phyloP scores from a whole-genome alignment of 176 grass and related monocot species.

The Phoenix dactylifera region DNA sequence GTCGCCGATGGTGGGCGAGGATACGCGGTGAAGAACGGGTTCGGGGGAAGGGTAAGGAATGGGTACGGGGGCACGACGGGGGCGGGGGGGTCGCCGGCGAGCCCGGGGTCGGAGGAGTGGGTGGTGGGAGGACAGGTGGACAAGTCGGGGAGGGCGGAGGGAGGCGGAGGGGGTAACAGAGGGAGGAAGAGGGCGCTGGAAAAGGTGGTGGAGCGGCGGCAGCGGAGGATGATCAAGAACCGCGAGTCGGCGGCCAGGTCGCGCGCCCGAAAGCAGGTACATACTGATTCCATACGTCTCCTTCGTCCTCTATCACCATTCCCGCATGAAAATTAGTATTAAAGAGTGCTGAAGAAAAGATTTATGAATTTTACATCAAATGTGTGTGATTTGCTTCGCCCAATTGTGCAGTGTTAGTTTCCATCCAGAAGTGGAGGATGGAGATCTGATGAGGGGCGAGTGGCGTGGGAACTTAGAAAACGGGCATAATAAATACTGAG shows the following conservation, averaged over 20 bases:
- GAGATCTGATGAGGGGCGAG: too few relatives aligned
- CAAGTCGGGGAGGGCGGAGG: conserved; percentile 28
- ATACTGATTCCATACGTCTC: neutral
- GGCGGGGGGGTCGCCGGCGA: conserved; percentile 16
- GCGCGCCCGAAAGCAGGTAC: conserved; percentile 85
- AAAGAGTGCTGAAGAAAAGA: too few relatives aligned
- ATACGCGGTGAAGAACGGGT: too few relatives aligned
- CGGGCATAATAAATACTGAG: too few relatives aligned
- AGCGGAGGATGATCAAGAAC: conserved; percentile 97
- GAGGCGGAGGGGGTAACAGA: conserved; percentile 17
- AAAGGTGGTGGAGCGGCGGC: conserved; percentile 71
- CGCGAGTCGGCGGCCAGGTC: conserved; percentile 75
- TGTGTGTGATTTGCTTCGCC: too few relatives aligned
- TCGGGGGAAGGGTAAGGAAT: conserved; percentile 19
- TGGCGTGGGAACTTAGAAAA: too few relatives aligned
- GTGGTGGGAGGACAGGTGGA: conserved; percentile 33
- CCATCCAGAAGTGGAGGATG: too few relatives aligned
- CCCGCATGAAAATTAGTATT: too few relatives aligned
- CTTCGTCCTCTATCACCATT: neutral
- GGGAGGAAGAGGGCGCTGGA: conserved; percentile 29
- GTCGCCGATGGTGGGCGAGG: too few relatives aligned
- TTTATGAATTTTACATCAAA: too few relatives aligned
- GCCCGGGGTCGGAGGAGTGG: conserved; percentile 41
- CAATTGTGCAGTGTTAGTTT: too few relatives aligned
- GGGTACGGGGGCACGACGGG: conserved; percentile 24